phyloP scores from a whole-genome alignment of 768 basidiomycete genomes.

The Trametopsis cervina region DNA sequence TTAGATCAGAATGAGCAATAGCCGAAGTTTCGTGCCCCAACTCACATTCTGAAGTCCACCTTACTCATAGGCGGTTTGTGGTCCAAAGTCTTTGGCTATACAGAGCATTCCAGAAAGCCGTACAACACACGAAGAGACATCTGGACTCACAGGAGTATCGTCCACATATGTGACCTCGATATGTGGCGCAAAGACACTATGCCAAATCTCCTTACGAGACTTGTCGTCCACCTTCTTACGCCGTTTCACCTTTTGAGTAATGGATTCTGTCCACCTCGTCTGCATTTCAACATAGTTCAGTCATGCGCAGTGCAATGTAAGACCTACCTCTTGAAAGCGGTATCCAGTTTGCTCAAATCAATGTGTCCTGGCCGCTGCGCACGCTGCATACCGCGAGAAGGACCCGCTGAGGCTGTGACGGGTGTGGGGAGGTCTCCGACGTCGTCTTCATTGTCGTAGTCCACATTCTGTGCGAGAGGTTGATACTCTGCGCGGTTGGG shows the following conservation, averaged over 20 bases:
- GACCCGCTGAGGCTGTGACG: conserved; percentile 14
- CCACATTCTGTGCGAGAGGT: conserved; percentile 34
- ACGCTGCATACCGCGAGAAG: conserved; percentile 25
- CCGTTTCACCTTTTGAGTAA: conserved; percentile 77
- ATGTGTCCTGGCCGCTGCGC: conserved; percentile 52
- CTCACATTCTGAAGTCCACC: conserved; percentile 64
- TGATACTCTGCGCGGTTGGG: conserved; percentile 40
- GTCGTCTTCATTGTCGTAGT: conserved; percentile 35
- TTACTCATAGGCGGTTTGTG: conserved; percentile 73
- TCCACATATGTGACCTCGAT: conserved; percentile 29
- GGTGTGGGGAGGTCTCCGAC: conserved; percentile 24
- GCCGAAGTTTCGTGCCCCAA: no score
- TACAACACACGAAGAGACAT: conserved; percentile 6
- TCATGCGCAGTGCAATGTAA: background rate
- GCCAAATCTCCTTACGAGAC: conserved; percentile 67
- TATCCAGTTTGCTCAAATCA: conserved; percentile 74
- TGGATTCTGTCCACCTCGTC: conserved; percentile 76
- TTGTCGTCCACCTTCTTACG: conserved; percentile 66
- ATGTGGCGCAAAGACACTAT: conserved; percentile 72
- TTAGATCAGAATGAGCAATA: conserved; percentile 11
- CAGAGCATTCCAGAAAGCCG: no score
- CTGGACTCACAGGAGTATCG: conserved; percentile 31
- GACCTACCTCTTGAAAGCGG: conserved; percentile 69
- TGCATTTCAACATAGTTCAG: conserved; percentile 4
- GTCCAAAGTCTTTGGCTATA: conserved; percentile 72